A percentile compares a stretch with the other conserved stretches of the same genome.
Conservation (phyloP, 352 stramenopile genomes). For the Phytophthora agathidicida region DNA sequence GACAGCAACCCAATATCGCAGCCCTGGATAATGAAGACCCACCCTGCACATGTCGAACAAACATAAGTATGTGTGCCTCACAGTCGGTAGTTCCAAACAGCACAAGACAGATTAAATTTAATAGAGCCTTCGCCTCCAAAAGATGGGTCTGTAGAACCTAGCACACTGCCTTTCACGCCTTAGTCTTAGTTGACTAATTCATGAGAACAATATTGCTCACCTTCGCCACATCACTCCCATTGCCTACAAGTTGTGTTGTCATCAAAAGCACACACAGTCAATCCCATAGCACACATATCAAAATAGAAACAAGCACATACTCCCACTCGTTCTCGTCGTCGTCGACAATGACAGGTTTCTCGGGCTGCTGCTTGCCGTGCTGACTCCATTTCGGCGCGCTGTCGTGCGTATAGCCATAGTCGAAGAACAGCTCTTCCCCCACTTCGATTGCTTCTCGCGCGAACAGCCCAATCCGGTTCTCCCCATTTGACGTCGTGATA, state of each 20-base stretch:
- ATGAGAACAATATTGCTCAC: too few species aligned
- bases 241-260: slow-evolving; percentile 21
- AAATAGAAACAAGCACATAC: slow-evolving; percentile 24
- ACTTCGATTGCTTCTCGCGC: slow-evolving; percentile 88
- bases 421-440: slow-evolving; percentile 81
- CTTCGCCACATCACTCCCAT: slow-evolving; percentile 25
- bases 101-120: too few species aligned
- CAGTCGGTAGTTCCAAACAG: too few species aligned
- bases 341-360: slow-evolving; percentile 23
- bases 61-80: too few species aligned
- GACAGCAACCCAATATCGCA: too few species aligned
- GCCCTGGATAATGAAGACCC: too few species aligned
- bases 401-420: slow-evolving; percentile 79
- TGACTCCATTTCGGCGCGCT: slow-evolving; percentile 71
- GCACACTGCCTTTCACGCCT: too few species aligned
- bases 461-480: slow-evolving; percentile 93
- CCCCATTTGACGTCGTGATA: slow-evolving; percentile 87
- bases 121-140: too few species aligned
- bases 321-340: slow-evolving; percentile 49
- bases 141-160: too few species aligned
- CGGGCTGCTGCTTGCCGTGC: slow-evolving; percentile 3
- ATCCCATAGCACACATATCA: not conserved
- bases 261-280: slow-evolving; percentile 11
- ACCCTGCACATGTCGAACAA: too few species aligned
- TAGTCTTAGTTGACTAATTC: too few species aligned